Base-by-base conservation (phyloP, 768 basidiomycete species). In the Psilocybe tampanensis region DNA sequence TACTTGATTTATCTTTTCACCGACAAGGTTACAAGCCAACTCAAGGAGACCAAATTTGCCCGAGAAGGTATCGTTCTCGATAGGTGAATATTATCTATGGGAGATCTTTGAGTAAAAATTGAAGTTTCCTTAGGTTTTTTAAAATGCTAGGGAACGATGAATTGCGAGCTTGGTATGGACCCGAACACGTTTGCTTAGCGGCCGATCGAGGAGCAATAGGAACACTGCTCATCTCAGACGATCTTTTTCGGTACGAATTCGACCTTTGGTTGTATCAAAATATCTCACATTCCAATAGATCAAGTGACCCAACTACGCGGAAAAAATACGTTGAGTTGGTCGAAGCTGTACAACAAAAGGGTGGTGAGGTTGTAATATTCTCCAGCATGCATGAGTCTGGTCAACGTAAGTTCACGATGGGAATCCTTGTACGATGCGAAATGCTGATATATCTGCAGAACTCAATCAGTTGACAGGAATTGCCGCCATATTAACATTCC, bases 381-480 rank as follows among this genome's bases (percentile, higher is more conserved):
- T 98, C 96, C 3, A 98, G 95, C 66, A 98, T 99, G 97, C 97
- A 99, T 68, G 97, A 99, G 74, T 94, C 92, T 19, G 97, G 97
- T 13, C 95, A 98, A 80, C 95, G 95, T 96, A 67, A 66, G 92
- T 77, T 29, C 29, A 9, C 29, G 5, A 29, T 32, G 36, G 32
- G 33, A n/a, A 34, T n/a, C n/a, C n/a, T 13, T 44, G 8, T 44
- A 34, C 19, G 26, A 23, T 41, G 45, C 55, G 45, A 15, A 54
- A 45, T 55, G 52, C 63, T 41, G 50, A 34, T 12, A 22, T 9
- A 51, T 29, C 12, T 55, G 17, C 71, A 97, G 97, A 99, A 69
- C 79, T 99, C n/a, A 97, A 98, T 69, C 90, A 95, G 62, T 70
- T 98, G 39, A 95, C 94, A 8, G 97, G 97, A 1, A 85, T 98